These are phyloP conservation scores for Vitis amurensis DNA, from an alignment of 164 flowering plant species.

Conservation along the genomic window DNA sequence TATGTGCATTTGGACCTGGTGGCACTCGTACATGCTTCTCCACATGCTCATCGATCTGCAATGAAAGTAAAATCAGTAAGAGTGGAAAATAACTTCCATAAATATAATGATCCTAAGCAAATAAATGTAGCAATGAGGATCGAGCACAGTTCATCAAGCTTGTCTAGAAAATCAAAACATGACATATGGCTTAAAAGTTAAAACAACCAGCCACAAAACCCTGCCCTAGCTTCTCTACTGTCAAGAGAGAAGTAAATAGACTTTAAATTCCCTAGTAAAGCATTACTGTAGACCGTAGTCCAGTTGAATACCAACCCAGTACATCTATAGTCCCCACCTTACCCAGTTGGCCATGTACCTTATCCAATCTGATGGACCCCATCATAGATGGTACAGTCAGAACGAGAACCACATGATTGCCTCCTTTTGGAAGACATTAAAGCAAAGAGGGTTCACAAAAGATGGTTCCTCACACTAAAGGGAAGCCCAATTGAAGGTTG, in stretches of 20 bases:
- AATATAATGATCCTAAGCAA: too few species aligned
- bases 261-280: too few species aligned
- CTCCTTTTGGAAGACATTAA: background rate
- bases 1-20: constrained; percentile 93
- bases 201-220: too few species aligned
- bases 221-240: too few species aligned
- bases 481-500: background rate
- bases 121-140: too few species aligned
- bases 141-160: too few species aligned
- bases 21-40: constrained; percentile 96
- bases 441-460: background rate
- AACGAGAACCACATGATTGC: background rate
- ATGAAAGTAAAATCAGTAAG: constrained; percentile 2
- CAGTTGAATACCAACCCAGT: background rate
- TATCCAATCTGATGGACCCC: background rate
- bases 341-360: too few species aligned
- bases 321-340: background rate
- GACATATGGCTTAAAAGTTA: too few species aligned
- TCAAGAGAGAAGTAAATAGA: too few species aligned
- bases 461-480: background rate
- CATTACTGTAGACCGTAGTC: too few species aligned
- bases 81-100: too few species aligned
- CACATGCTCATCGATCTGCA: constrained; percentile 90
- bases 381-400: background rate
- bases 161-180: too few species aligned